Evolutionary conservation across 352 stramenopile species (phyloP).

Genomic region (Globisporangium iwayamae): DNA sequence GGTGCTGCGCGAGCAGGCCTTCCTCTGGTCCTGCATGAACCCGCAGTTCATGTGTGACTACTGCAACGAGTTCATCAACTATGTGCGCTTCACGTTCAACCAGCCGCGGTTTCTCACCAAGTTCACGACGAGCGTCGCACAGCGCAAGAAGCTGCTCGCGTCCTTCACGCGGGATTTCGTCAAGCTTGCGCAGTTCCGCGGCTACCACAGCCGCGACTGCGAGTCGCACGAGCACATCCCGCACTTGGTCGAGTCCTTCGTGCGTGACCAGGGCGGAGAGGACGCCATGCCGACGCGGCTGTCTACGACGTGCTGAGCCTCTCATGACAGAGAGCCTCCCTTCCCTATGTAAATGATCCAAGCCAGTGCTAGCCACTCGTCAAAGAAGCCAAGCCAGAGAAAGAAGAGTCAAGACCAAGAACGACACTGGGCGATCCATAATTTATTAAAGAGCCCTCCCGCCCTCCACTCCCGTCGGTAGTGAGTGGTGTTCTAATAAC

Average conservation of each 20-base stretch:
- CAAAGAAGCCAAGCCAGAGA: too few relatives aligned
- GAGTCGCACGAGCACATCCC: conserved; percentile 46
- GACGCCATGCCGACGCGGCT: background rate
- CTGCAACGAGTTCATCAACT: conserved; percentile 12
- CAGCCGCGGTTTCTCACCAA: conserved; percentile 49
- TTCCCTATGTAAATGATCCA: background rate
- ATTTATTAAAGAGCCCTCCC: background rate
- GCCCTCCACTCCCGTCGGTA: background rate
- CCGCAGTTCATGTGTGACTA: conserved; percentile 3
- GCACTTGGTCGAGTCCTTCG: conserved; percentile 40
- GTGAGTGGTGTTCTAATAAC: background rate
- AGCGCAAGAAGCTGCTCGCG: conserved; percentile 46
- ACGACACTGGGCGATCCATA: background rate
- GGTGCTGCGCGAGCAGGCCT: conserved; percentile 5
- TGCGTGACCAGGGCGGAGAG: conserved; percentile 15
- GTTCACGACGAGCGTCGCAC: conserved; percentile 26
- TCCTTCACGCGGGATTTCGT: conserved; percentile 50
- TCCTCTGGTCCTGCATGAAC: background rate
- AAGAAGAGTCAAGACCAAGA: too few relatives aligned
- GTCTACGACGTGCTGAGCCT: background rate
- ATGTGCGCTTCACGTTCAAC: conserved; percentile 30
- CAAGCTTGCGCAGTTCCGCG: conserved; percentile 41
- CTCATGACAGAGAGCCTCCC: background rate
- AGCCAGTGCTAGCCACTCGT: background rate
- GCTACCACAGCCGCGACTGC: conserved; percentile 36